Conservation (phyloP, 1,284 basidiomycete species). For the Thecaphora thlaspeos region DNA sequence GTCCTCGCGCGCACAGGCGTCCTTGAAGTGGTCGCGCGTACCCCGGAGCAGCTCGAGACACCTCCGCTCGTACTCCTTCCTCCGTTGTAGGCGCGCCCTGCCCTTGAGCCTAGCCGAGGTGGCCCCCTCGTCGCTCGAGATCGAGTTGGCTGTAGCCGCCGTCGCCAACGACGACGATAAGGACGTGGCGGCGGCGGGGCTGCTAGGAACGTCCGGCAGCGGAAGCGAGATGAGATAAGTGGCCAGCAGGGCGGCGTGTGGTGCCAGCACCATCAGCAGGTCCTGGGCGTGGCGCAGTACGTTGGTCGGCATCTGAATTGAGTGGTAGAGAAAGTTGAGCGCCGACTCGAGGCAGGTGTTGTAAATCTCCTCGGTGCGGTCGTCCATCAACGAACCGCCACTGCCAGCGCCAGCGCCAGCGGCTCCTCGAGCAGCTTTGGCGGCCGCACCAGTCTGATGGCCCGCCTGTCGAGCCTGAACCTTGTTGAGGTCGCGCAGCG, state of each 20-base stretch:
- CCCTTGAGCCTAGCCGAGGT: constrained; percentile 15
- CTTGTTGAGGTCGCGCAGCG: constrained; percentile 33
- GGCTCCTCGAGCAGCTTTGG: no score
- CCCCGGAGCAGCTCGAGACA: constrained; percentile 31
- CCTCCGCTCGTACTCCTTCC: constrained; percentile 38
- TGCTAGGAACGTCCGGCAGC: constrained; percentile 5
- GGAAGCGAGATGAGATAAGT: constrained; percentile 36
- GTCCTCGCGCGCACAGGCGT: constrained; percentile 17
- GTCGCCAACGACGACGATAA: no score
- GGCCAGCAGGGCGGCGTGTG: constrained; percentile 34
- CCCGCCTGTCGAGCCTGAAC: constrained; percentile 19
- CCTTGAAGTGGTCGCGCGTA: constrained; percentile 20
- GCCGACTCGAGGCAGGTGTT: constrained; percentile 34
- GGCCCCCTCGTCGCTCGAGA: constrained; percentile 4
- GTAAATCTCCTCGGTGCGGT: constrained; percentile 33
- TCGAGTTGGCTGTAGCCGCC: no score
- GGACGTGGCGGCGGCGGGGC: no score
- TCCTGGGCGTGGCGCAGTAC: constrained; percentile 36
- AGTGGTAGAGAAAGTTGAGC: constrained; percentile 25
- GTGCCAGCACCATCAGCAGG: constrained; percentile 36
- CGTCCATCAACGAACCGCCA: constrained; percentile 18
- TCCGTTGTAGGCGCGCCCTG: constrained; percentile 20
- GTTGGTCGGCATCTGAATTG: constrained; percentile 19
- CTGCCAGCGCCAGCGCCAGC: no score
- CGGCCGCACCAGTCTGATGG: no score